Evolutionary conservation across 1,139 yeast genomes (phyloP).

Genomic region (Diutina neorugosa): DNA sequence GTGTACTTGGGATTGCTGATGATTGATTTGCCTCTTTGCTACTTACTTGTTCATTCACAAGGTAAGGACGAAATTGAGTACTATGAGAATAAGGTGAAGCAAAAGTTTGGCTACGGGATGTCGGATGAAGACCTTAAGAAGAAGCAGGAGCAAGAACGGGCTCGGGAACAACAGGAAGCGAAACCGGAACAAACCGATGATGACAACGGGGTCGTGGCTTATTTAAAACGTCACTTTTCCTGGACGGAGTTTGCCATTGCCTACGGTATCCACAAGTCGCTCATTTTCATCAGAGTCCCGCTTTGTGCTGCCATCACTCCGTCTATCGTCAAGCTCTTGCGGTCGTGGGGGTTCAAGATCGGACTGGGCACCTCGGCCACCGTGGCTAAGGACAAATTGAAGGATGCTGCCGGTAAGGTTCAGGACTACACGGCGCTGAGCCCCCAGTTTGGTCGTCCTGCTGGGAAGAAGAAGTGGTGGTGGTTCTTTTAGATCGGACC

Average conservation of each 20-base stretch:
- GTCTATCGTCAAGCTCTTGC: slow-evolving; percentile 48
- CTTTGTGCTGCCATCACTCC: slow-evolving; percentile 92
- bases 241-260: slow-evolving; percentile 76
- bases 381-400: slow-evolving; percentile 22
- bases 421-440: slow-evolving; percentile 19
- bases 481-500: slow-evolving; percentile 36
- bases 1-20: slow-evolving; percentile 62
- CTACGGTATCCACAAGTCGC: slow-evolving; percentile 83
- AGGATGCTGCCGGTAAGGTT: slow-evolving; percentile 14
- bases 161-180: slow-evolving; percentile 5
- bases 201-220: slow-evolving; percentile 13
- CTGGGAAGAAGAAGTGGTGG: slow-evolving; percentile 40
- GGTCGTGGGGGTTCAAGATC: slow-evolving; percentile 72
- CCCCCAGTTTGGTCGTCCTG: slow-evolving; percentile 40
- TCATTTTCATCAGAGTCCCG: slow-evolving; percentile 74
- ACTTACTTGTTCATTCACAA: slow-evolving; percentile 66
- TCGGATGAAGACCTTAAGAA: slow-evolving; percentile 27
- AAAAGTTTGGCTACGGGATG: slow-evolving; percentile 44
- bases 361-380: slow-evolving; percentile 34
- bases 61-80: slow-evolving; percentile 73
- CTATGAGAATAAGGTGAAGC: slow-evolving; percentile 50
- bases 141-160: slow-evolving; percentile 14
- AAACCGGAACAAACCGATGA: slow-evolving; percentile 6
- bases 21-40: slow-evolving; percentile 77
- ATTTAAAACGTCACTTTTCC: slow-evolving; percentile 15